A percentile compares a stretch with the other conserved stretches of the same genome.
These are phyloP conservation scores for Aspergillus conjunctus DNA, from an alignment of 495 filamentous ascomycete species.

Conservation along the genomic window DNA sequence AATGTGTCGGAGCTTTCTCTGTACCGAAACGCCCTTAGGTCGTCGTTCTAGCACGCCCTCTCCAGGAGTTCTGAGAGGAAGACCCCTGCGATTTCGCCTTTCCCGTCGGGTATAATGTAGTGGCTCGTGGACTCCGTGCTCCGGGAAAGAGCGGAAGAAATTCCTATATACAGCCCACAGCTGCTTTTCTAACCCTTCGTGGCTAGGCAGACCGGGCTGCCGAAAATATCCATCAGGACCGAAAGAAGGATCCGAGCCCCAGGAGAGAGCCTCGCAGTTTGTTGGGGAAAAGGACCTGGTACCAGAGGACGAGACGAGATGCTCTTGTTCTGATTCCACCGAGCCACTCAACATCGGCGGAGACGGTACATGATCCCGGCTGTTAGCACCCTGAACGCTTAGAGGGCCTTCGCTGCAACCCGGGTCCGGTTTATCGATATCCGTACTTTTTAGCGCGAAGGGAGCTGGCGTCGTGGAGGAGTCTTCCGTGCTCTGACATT, in stretches of 20 bases:
- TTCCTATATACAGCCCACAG: neutral
- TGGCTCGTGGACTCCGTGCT: neutral
- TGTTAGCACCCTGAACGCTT: neutral
- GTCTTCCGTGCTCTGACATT: neutral
- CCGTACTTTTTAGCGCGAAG: neutral
- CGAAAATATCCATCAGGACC: neutral
- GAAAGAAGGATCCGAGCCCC: conserved; percentile 2
- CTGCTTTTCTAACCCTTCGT: neutral
- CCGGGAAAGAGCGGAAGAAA: neutral
- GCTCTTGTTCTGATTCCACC: neutral
- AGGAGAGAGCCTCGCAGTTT: neutral
- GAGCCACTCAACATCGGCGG: neutral
- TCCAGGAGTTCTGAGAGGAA: neutral
- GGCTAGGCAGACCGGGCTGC: neutral
- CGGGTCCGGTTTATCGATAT: neutral
- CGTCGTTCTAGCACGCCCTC: neutral
- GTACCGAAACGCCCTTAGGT: neutral
- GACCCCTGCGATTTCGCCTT: neutral
- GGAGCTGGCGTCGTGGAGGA: neutral
- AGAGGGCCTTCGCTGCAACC: neutral
- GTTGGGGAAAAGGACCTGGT: neutral
- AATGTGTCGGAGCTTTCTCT: neutral
- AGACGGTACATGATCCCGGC: neutral
- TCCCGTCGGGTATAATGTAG: neutral
- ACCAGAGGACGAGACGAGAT: neutral